Evolutionary conservation across 176 grass and related monocot species (phyloP).

Genomic region (Rhynchospora tenuis): DNA sequence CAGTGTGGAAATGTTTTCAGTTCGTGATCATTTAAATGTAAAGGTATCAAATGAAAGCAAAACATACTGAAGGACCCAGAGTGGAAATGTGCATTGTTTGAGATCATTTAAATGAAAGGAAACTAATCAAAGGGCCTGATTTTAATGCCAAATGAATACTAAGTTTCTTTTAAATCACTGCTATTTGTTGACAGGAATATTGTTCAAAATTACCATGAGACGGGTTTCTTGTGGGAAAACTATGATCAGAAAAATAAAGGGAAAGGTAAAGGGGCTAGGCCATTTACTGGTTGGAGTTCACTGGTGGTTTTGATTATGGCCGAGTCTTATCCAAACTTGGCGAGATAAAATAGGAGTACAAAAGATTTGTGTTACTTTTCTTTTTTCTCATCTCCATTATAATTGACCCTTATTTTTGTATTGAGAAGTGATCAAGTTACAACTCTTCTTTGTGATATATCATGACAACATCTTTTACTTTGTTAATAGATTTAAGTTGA

Average conservation of each 20-base stretch:
- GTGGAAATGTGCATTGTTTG: too few species aligned
- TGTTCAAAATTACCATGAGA: conserved; percentile 59
- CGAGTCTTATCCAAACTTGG: conserved; percentile 66
- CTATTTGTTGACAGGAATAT: conserved; percentile 53
- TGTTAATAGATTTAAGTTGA: too few species aligned
- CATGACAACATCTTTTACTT: too few species aligned
- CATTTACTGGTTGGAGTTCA: conserved; percentile 92
- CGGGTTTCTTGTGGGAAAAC: conserved; percentile 92
- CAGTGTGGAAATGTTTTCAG: background rate
- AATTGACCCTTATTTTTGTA: background rate
- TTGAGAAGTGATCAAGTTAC: background rate
- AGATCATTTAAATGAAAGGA: background rate
- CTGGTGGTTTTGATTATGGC: conserved; percentile 83
- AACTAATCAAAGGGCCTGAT: background rate
- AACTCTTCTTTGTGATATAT: too few species aligned
- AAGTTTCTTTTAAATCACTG: background rate
- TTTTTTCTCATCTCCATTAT: background rate
- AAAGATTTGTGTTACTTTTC: background rate
- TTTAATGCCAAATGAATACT: background rate
- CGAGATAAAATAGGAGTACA: conserved; percentile 29
- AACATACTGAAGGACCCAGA: too few species aligned
- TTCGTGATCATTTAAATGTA: background rate
- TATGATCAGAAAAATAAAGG: conserved; percentile 85
- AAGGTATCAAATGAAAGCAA: background rate
- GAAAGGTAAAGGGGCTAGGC: conserved; percentile 74